Evolutionary conservation across 1,284 basidiomycete species (phyloP), one percentile per base, ranked within the genome.

Genomic region (Ganoderma sp.): DNA sequence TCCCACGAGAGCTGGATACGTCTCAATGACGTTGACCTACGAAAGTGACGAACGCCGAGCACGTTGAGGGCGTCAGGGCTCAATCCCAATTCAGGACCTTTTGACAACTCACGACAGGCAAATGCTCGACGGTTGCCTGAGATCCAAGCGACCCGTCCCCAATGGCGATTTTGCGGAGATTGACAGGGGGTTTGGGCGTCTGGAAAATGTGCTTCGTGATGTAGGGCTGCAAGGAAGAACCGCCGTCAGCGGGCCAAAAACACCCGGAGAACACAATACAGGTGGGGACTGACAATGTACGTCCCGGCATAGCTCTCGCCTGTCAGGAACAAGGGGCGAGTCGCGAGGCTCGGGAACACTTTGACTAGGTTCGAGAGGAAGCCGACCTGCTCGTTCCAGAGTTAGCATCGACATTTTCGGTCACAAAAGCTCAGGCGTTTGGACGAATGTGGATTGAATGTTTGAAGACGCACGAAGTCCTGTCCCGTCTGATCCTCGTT

Each of bases 1-100:
- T 45, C 85, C 87, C 60, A 92, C 90, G 45, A 92, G 77, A 75
- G 90, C 90, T 1, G 90, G 90, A 74, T 87, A 90, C 8, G 90
- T 91, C 78, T 90, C 85, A 19, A 92, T 78, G 50, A 90, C 81
- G 65, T 77, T 83, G 56, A 87, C 73, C 87, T 89, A 57, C 58
- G 50, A 7, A 17, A 22, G 17, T n/a, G 42, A 59, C 37, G 58
- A 8, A 28, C 15, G 12, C 5, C 19, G 10, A 37, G 12, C 42
- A 2, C n/a, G n/a, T 14, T 19, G 52, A 48, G 17, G 22, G 22
- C 37, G 5, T 58, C 34, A n/a, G 12, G 34, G 32, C 4, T 2
- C 45, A 37, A 45, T 50, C 41, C 25, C 32, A 41, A 25, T 12
- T 22, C 15, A 58, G 37, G 1, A n/a, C 34, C 69, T 22, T n/a